Base-by-base conservation (phyloP, 2,329 filamentous ascomycete genomes). In the Fusarium drepaniforme region DNA sequence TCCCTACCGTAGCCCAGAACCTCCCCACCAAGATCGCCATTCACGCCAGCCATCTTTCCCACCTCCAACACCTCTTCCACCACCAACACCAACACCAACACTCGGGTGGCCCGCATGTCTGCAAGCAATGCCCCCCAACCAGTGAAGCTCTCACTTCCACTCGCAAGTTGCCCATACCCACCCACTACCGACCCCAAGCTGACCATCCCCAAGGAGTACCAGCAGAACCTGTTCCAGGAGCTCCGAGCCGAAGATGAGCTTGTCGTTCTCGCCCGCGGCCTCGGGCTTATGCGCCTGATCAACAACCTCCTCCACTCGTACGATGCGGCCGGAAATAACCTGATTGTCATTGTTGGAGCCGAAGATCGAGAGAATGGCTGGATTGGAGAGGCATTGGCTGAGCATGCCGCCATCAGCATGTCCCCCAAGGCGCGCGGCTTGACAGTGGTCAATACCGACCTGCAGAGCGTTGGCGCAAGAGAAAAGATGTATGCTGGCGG, bases 261-360 rank as follows among this genome's bases (percentile, higher is more conserved):
- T 75, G 93, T 98, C 79, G 89, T 99, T 65, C 90, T 98, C 66
- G 97, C 96, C 49, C 94, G 95, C 64, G 97, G 97, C 77, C 92
- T 99, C 58, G 97, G 97, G 78, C 92, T 98, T 56, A 90, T 98
- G 82, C 94, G 95, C 76, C 90, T 99, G 67, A 90, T 98, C 80
- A 97, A 95, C n/a, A 99, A 98, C 82, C 90, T 99, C 44, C 90
- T 99, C 33, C 97, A 99, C 84, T 96, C 96, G 23, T 98, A 98
- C 85, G 97, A 99, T 88, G 96, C 95, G 2, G 95, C 95, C 5
- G 97, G 97, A 16, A 97, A 97, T 84, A 98, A 97, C 80, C 87
- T 99, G 65, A 92, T 99, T 59, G 87, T 99, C 53, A 85, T 99
- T 23, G 91, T 98, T 49, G 96, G 95, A 12, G 96, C 97, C 40